A percentile compares a stretch with the other conserved stretches of the same genome.
Evolutionary conservation across 306 rosid species (phyloP).

Genomic region (Senna siamea): DNA sequence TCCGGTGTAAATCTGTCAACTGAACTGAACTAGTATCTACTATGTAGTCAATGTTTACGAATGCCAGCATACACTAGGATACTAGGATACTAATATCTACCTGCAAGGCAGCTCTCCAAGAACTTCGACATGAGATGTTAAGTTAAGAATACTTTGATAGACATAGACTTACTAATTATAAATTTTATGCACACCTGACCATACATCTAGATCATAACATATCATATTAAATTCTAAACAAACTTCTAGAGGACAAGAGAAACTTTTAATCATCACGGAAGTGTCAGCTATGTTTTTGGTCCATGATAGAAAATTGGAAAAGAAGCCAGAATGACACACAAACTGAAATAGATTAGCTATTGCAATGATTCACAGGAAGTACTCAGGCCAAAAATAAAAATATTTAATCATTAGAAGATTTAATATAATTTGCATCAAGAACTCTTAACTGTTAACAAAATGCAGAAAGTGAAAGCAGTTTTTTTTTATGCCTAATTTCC

Average conservation of each 20-base stretch:
- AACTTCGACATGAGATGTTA: slow-evolving; percentile 14
- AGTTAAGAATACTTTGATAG: not conserved
- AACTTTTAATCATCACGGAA: not conserved
- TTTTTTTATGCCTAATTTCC: not conserved
- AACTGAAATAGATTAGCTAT: slow-evolving; percentile 9
- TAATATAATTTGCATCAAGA: not conserved
- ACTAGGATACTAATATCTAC: not conserved
- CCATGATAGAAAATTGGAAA: not conserved
- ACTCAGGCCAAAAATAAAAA: slow-evolving; percentile 18
- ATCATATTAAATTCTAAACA: not conserved
- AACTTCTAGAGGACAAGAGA: not conserved
- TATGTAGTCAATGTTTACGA: not conserved
- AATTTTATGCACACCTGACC: not conserved
- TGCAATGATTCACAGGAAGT: slow-evolving; percentile 7
- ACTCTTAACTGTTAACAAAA: not conserved
- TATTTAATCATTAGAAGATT: slow-evolving; percentile 5
- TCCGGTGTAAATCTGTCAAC: not conserved
- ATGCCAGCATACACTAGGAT: not conserved
- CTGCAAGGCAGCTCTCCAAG: not conserved
- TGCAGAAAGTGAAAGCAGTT: slow-evolving; percentile 16
- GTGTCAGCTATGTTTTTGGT: not conserved
- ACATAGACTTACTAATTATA: not conserved
- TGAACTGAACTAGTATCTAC: not conserved
- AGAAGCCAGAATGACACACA: slow-evolving; percentile 3
- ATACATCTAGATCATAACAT: not conserved